phyloP scores from a whole-genome alignment of 2,329 filamentous ascomycete species.

The Orbilia javanica region DNA sequence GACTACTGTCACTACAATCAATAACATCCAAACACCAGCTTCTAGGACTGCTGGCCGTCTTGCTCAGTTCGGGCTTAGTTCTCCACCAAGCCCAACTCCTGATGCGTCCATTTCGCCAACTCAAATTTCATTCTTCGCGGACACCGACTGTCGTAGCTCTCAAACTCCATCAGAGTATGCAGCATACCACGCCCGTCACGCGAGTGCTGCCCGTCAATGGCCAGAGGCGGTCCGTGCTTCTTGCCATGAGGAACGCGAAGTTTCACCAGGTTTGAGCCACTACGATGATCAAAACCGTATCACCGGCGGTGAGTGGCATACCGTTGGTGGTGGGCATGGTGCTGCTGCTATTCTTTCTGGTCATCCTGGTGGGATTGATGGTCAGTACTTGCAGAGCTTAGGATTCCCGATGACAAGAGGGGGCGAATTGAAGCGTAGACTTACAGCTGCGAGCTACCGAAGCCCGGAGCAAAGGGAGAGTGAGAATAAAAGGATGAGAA shows the following conservation, averaged over 20 bases:
- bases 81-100: background rate
- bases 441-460: slow-evolving; percentile 25
- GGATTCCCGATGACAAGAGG: slow-evolving; percentile 6
- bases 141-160: slow-evolving; percentile 26
- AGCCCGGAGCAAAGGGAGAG: slow-evolving; percentile 6
- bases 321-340: background rate
- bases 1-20: background rate
- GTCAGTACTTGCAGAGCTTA: background rate
- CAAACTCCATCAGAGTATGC: slow-evolving; percentile 10
- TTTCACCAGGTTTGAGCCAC: slow-evolving; percentile 18
- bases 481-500: background rate
- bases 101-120: background rate
- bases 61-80: background rate
- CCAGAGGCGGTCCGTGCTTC: slow-evolving; percentile 19
- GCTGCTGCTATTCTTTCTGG: background rate
- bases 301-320: slow-evolving; percentile 3
- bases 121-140: slow-evolving; percentile 19
- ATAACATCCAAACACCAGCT: slow-evolving; percentile 14
- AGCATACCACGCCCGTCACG: slow-evolving; percentile 23
- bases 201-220: slow-evolving; percentile 3
- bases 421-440: slow-evolving; percentile 1
- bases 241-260: background rate
- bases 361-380: slow-evolving; percentile 10
- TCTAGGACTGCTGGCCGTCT: background rate
- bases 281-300: slow-evolving; percentile 19